Percentiles rank a stretch among this genome's conserved stretches.
These are phyloP conservation scores for Grosmannia huntii DNA, from an alignment of 2,329 filamentous ascomycete species.

Conservation along the genomic window DNA sequence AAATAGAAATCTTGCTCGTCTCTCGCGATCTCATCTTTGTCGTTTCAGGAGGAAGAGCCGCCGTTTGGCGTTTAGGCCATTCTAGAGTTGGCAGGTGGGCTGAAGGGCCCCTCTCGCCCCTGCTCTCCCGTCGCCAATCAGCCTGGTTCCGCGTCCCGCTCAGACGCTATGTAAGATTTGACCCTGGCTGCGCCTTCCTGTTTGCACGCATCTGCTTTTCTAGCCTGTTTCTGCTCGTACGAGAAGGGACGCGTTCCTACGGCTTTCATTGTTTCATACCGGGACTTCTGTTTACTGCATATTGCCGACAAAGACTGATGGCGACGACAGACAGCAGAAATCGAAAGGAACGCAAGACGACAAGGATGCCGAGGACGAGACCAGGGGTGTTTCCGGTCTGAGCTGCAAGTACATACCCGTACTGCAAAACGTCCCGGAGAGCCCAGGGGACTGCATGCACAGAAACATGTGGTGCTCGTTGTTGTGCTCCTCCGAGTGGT, in stretches of 20 bases:
- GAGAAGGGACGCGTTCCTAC: not conserved
- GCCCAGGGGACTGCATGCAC: not conserved
- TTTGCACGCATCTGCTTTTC: not conserved
- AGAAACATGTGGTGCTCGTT: not conserved
- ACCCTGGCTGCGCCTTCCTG: not conserved
- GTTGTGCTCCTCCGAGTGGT: not conserved
- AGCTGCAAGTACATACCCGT: no score
- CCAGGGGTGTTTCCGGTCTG: not conserved
- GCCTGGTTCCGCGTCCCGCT: not conserved
- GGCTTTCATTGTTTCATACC: not conserved
- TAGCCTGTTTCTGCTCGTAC: not conserved
- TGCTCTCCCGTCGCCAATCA: not conserved
- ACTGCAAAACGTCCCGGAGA: no score
- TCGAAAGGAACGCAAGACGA: not conserved
- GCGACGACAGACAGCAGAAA: no score
- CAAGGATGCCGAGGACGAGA: not conserved
- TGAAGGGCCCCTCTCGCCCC: not conserved
- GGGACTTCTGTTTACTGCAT: not conserved
- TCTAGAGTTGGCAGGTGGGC: constrained; percentile 4
- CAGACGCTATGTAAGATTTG: not conserved
- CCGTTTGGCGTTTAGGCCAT: constrained; percentile 1
- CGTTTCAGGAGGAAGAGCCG: not conserved
- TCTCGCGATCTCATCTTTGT: not conserved
- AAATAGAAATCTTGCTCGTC: not conserved
- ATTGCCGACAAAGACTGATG: no score